Percentiles rank a stretch among this genome's conserved stretches.
phyloP scores from a whole-genome alignment of 805 yeast genomes.

The Candida sonorensis region DNA sequence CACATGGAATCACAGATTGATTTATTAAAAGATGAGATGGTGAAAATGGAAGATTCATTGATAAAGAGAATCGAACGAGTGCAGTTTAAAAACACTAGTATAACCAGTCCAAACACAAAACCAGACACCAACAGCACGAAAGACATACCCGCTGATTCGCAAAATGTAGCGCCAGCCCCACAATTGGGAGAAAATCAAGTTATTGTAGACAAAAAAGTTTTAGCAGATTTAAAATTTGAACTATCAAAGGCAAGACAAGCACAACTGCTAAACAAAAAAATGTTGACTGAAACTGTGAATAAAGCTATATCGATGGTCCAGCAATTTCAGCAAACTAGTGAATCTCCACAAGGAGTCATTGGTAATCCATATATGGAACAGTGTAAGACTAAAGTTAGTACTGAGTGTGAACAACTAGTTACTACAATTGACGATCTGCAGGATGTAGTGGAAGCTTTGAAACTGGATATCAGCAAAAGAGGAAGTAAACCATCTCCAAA shows the following conservation, averaged over 20 bases:
- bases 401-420: slow-evolving; percentile 66
- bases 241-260: slow-evolving; percentile 52
- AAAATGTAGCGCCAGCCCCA: not conserved
- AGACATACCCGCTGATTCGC: too few species aligned
- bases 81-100: too few species aligned
- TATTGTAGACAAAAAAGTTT: slow-evolving; percentile 20
- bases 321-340: slow-evolving; percentile 37
- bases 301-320: slow-evolving; percentile 39
- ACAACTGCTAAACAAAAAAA: slow-evolving; percentile 37
- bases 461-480: slow-evolving; percentile 87
- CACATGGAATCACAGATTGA: slow-evolving; percentile 24
- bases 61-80: slow-evolving; percentile 19
- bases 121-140: too few species aligned
- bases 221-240: slow-evolving; percentile 49
- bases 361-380: slow-evolving; percentile 56
- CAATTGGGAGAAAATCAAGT: slow-evolving; percentile 1
- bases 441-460: slow-evolving; percentile 80
- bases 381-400: slow-evolving; percentile 66
- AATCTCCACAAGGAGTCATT: slow-evolving; percentile 20
- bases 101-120: too few species aligned
- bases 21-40: slow-evolving; percentile 21
- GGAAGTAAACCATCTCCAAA: slow-evolving; percentile 77
- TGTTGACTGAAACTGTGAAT: slow-evolving; percentile 36
- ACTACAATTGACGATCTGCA: slow-evolving; percentile 86
- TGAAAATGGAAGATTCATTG: slow-evolving; percentile 20